Evolutionary conservation across 2,329 filamentous ascomycete species (phyloP).

Genomic region (Blastomyces emzantsi): DNA sequence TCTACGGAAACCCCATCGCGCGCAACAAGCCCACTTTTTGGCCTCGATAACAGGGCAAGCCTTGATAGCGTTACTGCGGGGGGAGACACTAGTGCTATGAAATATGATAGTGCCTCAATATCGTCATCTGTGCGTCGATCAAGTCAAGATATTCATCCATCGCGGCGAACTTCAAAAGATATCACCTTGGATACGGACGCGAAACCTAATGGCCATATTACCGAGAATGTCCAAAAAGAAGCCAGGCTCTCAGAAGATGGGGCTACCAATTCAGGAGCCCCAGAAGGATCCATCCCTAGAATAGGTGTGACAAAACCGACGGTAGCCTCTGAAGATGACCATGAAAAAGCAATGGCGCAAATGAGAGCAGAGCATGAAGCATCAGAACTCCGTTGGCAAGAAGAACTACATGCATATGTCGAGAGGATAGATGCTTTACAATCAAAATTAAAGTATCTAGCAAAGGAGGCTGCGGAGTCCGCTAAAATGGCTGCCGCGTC

Average conservation of each 20-base stretch:
- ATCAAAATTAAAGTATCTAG: conserved; percentile 80
- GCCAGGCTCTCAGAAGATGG: neutral
- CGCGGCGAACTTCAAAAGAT: conserved; percentile 24
- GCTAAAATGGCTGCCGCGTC: conserved; percentile 60
- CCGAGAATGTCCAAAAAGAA: conserved; percentile 6
- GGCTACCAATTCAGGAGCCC: neutral
- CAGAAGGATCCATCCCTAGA: conserved; percentile 16
- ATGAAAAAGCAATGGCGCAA: conserved; percentile 40
- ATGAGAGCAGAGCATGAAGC: conserved; percentile 44
- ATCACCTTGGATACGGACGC: conserved; percentile 17
- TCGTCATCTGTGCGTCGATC: conserved; percentile 16
- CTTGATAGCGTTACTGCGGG: conserved; percentile 22
- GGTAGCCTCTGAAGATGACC: conserved; percentile 21
- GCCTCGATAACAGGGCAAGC: conserved; percentile 34
- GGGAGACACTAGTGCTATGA: conserved; percentile 17
- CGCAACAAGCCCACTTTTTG: conserved; percentile 43
- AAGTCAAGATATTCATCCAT: conserved; percentile 25
- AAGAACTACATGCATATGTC: conserved; percentile 73
- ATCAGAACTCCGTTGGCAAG: conserved; percentile 55
- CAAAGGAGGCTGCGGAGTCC: conserved; percentile 66
- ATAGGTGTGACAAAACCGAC: conserved; percentile 16
- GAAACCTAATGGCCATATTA: neutral
- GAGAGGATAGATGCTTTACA: conserved; percentile 90
- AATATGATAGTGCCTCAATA: conserved; percentile 16
- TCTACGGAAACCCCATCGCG: conserved; percentile 45